phyloP scores from a whole-genome alignment of 1,139 yeast genomes.

The Pichia sp. region DNA sequence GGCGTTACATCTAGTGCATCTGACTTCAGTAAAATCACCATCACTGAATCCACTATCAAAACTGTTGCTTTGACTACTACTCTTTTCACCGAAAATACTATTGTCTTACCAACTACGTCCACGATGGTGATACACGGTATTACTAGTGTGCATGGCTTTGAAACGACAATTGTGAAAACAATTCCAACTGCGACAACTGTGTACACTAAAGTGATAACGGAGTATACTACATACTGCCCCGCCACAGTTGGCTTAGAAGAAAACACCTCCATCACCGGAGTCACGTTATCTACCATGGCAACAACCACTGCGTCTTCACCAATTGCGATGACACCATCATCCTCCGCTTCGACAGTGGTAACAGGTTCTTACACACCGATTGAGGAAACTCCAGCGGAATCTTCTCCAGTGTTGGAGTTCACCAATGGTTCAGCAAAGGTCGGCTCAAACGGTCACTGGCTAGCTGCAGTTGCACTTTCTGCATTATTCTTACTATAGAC shows the following conservation, averaged over 20 bases:
- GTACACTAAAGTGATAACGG: not conserved
- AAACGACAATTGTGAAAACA: not conserved
- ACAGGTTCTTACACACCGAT: no score
- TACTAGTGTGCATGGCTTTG: not conserved
- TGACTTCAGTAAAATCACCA: no score
- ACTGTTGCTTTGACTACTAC: not conserved
- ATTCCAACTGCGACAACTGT: not conserved
- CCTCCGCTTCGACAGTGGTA: not conserved
- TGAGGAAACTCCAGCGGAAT: no score
- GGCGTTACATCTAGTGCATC: not conserved
- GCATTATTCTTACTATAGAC: no score
- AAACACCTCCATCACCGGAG: not conserved
- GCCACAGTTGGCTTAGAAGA: not conserved
- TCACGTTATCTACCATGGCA: not conserved
- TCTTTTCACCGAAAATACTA: not conserved
- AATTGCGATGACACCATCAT: not conserved
- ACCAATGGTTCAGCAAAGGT: no score
- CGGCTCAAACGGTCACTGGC: no score
- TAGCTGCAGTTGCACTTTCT: no score
- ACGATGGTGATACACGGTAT: not conserved
- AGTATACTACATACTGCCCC: slow-evolving; percentile 5
- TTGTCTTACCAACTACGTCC: not conserved
- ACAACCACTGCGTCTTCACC: not conserved
- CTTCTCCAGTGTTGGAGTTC: no score
- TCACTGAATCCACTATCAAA: no score